Conservation (phyloP, 805 yeast genomes). For the Yamadazyma sp. region DNA sequence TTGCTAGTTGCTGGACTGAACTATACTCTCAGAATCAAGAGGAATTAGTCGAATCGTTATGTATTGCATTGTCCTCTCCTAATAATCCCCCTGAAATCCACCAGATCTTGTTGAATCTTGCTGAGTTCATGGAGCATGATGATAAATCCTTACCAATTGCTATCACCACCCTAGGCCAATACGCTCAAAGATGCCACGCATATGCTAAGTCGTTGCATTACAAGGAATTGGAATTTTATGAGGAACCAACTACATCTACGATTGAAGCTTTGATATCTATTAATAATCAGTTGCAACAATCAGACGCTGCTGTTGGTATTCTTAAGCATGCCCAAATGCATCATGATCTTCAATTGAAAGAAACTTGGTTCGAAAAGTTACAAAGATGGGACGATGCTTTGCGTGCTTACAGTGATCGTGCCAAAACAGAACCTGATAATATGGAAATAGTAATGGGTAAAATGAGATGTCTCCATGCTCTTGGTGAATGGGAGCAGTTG, state of each 20-base stretch:
- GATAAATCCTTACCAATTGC: constrained; percentile 91
- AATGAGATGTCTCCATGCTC: constrained; percentile 95
- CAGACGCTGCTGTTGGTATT: constrained; percentile 97
- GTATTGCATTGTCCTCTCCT: constrained; percentile 84
- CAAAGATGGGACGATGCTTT: constrained; percentile 99
- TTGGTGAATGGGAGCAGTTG: constrained; percentile 98
- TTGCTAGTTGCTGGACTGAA: constrained; percentile 95
- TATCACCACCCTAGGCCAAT: constrained; percentile 84
- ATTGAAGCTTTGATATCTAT: constrained; percentile 90
- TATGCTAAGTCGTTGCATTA: constrained; percentile 97
- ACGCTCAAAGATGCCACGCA: constrained; percentile 94
- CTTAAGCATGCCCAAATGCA: constrained; percentile 90
- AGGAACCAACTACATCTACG: constrained; percentile 88
- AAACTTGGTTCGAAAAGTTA: constrained; percentile 95
- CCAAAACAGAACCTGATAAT: constrained; percentile 59
- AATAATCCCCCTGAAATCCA: constrained; percentile 95
- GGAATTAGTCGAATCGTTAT: constrained; percentile 80
- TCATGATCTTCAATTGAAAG: constrained; percentile 87
- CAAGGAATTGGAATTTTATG: constrained; percentile 91
- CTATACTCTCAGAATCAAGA: constrained; percentile 86
- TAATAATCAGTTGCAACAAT: constrained; percentile 91
- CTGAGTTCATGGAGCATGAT: constrained; percentile 97
- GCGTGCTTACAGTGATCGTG: constrained; percentile 82
- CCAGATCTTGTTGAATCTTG: constrained; percentile 82
- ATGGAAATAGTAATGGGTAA: constrained; percentile 95